Conservation (phyloP, 805 yeast species). For the Candida parachauliodes region DNA sequence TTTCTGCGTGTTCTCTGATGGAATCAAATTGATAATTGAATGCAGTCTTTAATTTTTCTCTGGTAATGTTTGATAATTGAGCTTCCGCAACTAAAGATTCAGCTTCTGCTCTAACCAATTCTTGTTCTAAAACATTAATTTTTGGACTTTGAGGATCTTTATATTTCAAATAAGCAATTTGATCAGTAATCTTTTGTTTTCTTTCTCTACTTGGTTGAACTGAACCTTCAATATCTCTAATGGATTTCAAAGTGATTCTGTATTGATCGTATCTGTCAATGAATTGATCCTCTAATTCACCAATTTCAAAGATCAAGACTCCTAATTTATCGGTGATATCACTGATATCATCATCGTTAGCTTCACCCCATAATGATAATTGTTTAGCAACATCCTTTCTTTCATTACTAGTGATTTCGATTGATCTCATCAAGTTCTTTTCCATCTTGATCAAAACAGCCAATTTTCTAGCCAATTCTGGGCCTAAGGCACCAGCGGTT, state of each 20-base stretch:
- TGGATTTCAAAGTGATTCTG: conserved; percentile 89
- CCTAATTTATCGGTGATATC: conserved; percentile 98
- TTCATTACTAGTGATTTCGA: conserved; percentile 90
- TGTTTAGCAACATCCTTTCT: conserved; percentile 96
- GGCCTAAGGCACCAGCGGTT: conserved; percentile 91
- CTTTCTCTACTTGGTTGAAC: conserved; percentile 99
- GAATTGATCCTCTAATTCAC: conserved; percentile 97
- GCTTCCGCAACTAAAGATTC: conserved; percentile 99
- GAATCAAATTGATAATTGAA: conserved; percentile 97
- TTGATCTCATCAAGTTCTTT: conserved; percentile 90
- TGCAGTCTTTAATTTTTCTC: conserved; percentile 97
- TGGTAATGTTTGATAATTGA: conserved; percentile 94
- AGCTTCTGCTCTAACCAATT: conserved; percentile 98
- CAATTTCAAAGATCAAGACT: conserved; percentile 90
- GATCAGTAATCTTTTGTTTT: conserved; percentile 95
- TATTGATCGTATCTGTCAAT: conserved; percentile 98
- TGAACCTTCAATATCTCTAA: conserved; percentile 94
- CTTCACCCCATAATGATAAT: conserved; percentile 96
- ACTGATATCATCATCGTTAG: conserved; percentile 93
- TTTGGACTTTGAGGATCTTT: conserved; percentile 98
- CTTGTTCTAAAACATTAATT: conserved; percentile 94
- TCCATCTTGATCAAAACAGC: conserved; percentile 93
- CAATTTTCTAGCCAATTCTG: conserved; percentile 89
- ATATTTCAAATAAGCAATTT: conserved; percentile 95
- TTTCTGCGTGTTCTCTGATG: conserved; percentile 90